A percentile compares a stretch with the other conserved stretches of the same genome.
phyloP scores from a whole-genome alignment of 1,284 basidiomycete species.

The Moniliophthora roreri region DNA sequence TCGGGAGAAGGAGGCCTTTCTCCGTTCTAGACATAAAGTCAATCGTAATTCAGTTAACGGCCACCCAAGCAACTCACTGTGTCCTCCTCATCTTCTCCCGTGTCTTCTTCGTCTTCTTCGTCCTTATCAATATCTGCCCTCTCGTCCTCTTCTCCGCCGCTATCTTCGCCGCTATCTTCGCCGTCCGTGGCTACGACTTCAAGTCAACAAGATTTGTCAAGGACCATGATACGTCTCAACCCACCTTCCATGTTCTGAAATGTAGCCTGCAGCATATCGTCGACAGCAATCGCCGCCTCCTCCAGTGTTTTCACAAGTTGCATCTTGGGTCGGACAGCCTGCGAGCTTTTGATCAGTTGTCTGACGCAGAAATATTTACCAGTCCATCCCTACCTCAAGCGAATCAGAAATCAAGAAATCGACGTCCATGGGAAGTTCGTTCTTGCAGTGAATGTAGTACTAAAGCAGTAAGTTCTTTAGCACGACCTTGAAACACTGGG shows the following conservation, averaged over 20 bases:
- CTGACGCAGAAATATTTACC: slow-evolving; percentile 11
- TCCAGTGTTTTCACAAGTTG: slow-evolving; percentile 71
- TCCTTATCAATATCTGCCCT: slow-evolving; percentile 55
- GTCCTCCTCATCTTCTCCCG: slow-evolving; percentile 22
- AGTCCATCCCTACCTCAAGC: slow-evolving; percentile 63
- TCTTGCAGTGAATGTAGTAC: slow-evolving; percentile 90
- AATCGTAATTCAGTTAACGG: slow-evolving; percentile 9
- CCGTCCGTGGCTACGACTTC: slow-evolving; percentile 36
- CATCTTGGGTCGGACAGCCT: slow-evolving; percentile 83
- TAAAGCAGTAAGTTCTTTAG: slow-evolving; percentile 32
- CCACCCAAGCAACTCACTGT: slow-evolving; percentile 21
- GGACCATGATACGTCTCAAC: slow-evolving; percentile 20
- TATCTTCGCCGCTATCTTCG: slow-evolving; percentile 73
- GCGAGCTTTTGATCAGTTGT: background rate
- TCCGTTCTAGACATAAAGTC: slow-evolving; percentile 40
- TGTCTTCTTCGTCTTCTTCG: slow-evolving; percentile 53
- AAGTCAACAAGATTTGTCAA: slow-evolving; percentile 10
- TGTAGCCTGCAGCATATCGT: slow-evolving; percentile 79
- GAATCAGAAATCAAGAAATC: slow-evolving; percentile 97
- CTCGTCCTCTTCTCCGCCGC: slow-evolving; percentile 59
- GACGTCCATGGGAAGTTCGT: slow-evolving; percentile 90
- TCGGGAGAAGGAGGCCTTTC: slow-evolving; percentile 78
- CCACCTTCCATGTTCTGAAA: slow-evolving; percentile 60
- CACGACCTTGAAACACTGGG: background rate
- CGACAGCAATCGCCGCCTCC: slow-evolving; percentile 85